Evolutionary conservation across 495 filamentous ascomycete genomes (phyloP), one percentile per base, ranked within the genome.

Genomic region (Penicillium diatomitis): DNA sequence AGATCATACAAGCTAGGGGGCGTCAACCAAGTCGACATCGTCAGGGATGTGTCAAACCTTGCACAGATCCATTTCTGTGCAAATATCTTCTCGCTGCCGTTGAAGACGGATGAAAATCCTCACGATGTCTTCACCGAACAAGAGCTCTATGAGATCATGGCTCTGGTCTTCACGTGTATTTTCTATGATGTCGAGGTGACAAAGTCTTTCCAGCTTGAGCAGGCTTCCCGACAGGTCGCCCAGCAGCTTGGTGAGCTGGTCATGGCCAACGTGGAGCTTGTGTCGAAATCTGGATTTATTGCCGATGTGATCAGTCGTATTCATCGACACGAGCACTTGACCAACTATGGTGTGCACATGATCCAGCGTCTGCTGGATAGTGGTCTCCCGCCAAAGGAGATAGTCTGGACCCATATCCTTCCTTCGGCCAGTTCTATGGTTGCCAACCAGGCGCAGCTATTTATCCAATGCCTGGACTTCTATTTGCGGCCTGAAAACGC

Each of bases 391-490:
- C 65, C 71, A 11, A 72, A 80, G 40, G 84, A 90, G 30, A 76
- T 89, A 48, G 82, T 84, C 3, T 90, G 83, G 82, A 75, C 72
- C 9, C 83, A 87, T 42, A 75, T 90, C 39, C 62, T 85, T 27
- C 79, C 81, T 12, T 76, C 74, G n/a, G 75, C 76, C 10, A 71
- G 69, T 38, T 77, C 75, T 12, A 78, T 79, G 58, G 77, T 85
- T 7, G 78, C 85, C 1, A 88, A 82, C 50, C 84, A 89, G 51
- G 80, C 73, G 0, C 83, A 86, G 57, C 65, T 85, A n/a, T 82
- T 90, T 46, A 77, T 82, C 4, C 83, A 87, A 60, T 78, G 80
- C 4, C 70, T 89, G 6, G 87, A 91, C 58, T 90, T 83, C 58
- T 91, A 87, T 65, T 71, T 89, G n/a, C 77, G 76, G 0, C 62